Percentiles rank a stretch among this genome's conserved stretches.
phyloP scores from a whole-genome alignment of 2,329 filamentous ascomycete genomes.

The Sordariomycetes sp. region DNA sequence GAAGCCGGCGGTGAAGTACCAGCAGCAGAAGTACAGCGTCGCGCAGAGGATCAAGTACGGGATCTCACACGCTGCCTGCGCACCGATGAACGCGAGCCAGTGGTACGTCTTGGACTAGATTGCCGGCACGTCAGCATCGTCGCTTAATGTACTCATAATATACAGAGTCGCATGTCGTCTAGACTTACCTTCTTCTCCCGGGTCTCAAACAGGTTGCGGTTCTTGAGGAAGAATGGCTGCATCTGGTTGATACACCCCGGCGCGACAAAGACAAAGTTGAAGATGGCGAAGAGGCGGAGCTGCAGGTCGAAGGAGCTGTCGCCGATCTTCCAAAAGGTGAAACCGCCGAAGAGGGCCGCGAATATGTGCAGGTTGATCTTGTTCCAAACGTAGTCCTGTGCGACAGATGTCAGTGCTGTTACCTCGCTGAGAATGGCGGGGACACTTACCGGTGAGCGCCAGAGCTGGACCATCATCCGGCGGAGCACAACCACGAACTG shows the following conservation, averaged over 20 bases:
- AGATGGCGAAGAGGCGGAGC: constrained; percentile 29
- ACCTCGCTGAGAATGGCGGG: constrained; percentile 17
- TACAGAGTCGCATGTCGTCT: too few species aligned
- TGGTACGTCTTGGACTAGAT: constrained; percentile 29
- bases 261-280: constrained; percentile 39
- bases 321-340: constrained; percentile 34
- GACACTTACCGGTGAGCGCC: constrained; percentile 10
- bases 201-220: constrained; percentile 34
- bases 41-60: constrained; percentile 30
- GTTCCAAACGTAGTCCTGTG: constrained; percentile 13
- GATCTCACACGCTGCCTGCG: constrained; percentile 32
- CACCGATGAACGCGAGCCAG: constrained; percentile 41
- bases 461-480: constrained; percentile 11
- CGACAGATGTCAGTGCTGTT: background rate
- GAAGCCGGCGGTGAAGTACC: constrained; percentile 31
- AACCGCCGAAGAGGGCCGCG: constrained; percentile 30
- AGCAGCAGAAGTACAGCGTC: constrained; percentile 35
- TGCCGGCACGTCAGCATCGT: background rate
- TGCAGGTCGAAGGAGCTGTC: constrained; percentile 24
- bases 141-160: too few species aligned
- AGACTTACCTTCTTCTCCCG: constrained; percentile 30
- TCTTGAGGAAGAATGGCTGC: constrained; percentile 32
- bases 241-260: constrained; percentile 21
- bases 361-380: constrained; percentile 24
- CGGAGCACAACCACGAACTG: constrained; percentile 21